phyloP scores from a whole-genome alignment of 768 basidiomycete species.

The Austroboletus eburneus region DNA sequence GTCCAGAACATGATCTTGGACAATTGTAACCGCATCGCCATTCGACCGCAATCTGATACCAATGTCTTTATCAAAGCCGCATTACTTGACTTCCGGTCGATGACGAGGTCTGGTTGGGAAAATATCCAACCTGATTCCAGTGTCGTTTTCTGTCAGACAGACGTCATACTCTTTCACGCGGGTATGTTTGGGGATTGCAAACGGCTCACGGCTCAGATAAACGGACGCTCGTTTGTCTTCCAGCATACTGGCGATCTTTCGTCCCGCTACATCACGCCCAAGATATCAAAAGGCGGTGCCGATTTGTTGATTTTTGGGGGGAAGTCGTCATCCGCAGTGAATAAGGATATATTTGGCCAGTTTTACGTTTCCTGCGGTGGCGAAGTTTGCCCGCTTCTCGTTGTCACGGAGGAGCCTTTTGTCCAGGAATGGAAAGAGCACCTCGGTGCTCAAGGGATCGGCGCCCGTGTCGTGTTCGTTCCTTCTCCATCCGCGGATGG shows the following conservation, averaged over 20 bases:
- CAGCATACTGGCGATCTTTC: constrained; percentile 14
- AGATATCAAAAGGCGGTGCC: constrained; percentile 18
- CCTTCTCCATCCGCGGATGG: background rate
- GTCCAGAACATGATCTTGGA: constrained; percentile 21
- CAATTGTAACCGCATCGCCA: constrained; percentile 13
- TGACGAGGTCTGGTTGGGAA: constrained; percentile 25
- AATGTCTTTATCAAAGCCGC: constrained; percentile 25
- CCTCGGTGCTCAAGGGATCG: constrained; percentile 10
- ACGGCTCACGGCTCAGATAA: constrained; percentile 17
- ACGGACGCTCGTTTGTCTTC: constrained; percentile 23
- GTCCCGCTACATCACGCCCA: constrained; percentile 13
- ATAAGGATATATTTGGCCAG: background rate
- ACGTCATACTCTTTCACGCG: constrained; percentile 9
- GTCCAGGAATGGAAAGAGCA: constrained; percentile 8
- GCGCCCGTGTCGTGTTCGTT: constrained; percentile 12
- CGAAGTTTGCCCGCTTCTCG: constrained; percentile 23
- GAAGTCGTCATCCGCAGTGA: constrained; percentile 5
- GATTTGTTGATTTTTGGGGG: constrained; percentile 24
- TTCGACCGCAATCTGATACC: constrained; percentile 16
- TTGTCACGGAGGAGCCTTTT: constrained; percentile 13
- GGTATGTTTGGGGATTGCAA: constrained; percentile 16
- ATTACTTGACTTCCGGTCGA: constrained; percentile 23
- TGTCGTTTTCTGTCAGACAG: constrained; percentile 19
- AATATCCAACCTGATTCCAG: constrained; percentile 12
- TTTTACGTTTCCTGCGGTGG: constrained; percentile 20